Evolutionary conservation across 148 eudicot species (phyloP).

Genomic region (Persicaria tinctoria): DNA sequence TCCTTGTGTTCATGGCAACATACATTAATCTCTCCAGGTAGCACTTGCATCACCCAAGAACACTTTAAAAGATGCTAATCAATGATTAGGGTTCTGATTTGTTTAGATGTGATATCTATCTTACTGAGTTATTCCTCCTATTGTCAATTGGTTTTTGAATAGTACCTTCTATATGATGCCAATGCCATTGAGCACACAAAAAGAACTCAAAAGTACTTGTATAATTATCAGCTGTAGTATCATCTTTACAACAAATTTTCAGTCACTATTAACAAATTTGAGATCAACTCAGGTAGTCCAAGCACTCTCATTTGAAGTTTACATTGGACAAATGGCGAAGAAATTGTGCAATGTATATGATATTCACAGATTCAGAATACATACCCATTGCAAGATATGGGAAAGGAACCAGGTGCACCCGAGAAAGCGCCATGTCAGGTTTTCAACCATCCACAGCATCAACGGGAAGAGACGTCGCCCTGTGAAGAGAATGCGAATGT

Average conservation of each 20-base stretch:
- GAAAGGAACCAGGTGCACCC: not conserved
- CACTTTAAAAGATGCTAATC: not conserved
- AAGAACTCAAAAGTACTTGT: not conserved
- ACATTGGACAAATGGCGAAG: slow-evolving; percentile 15
- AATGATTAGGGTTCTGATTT: too few relatives aligned
- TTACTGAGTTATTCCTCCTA: too few relatives aligned
- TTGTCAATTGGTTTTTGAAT: too few relatives aligned
- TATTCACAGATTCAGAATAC: not conserved
- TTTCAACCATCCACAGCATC: slow-evolving; percentile 57
- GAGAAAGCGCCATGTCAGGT: not conserved
- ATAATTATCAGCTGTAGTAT: not conserved
- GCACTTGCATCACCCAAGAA: not conserved
- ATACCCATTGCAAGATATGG: not conserved
- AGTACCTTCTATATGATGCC: too few relatives aligned
- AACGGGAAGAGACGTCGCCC: slow-evolving; percentile 72
- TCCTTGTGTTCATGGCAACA: not conserved
- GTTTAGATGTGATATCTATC: too few relatives aligned
- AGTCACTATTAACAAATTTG: slow-evolving; percentile 8
- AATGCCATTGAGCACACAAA: too few relatives aligned
- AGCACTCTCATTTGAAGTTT: slow-evolving; percentile 11
- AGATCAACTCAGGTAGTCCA: not conserved
- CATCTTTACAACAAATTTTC: slow-evolving; percentile 10
- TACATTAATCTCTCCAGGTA: not conserved
- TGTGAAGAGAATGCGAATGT: slow-evolving; percentile 56
- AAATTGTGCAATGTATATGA: not conserved